phyloP scores from a whole-genome alignment of 106 monocot species.

The Dendrobium officinale region DNA sequence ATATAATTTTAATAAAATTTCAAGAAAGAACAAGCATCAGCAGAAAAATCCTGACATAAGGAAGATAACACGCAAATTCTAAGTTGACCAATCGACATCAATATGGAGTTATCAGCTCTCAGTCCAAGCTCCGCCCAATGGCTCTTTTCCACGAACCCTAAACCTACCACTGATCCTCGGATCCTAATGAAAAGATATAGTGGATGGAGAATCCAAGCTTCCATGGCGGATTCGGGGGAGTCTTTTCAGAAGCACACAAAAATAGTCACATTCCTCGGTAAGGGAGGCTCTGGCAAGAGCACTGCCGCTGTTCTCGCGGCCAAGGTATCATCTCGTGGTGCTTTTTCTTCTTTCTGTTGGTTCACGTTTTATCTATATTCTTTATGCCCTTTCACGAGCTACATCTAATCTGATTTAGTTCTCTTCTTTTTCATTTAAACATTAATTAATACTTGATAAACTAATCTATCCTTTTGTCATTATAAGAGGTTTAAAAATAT shows the following conservation, averaged over 20 bases:
- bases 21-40: too few relatives aligned
- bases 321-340: conserved; percentile 30
- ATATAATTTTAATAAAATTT: too few relatives aligned
- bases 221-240: conserved; percentile 18
- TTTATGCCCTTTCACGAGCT: background rate
- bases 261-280: conserved; percentile 90
- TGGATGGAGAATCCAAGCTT: conserved; percentile 15
- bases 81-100: background rate
- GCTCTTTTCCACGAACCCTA: conserved; percentile 18
- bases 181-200: background rate
- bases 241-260: conserved; percentile 29
- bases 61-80: too few relatives aligned
- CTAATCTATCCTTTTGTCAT: too few relatives aligned
- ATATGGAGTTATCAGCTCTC: background rate
- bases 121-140: background rate
- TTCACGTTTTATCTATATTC: background rate
- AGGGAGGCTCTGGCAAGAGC: conserved; percentile 92
- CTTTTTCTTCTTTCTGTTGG: background rate
- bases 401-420: too few relatives aligned
- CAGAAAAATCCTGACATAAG: too few relatives aligned
- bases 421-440: too few relatives aligned
- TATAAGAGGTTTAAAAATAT: too few relatives aligned
- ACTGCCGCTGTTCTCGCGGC: conserved; percentile 77
- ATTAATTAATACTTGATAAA: too few relatives aligned
- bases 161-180: conserved; percentile 4